Base-by-base conservation (phyloP, 1,284 basidiomycete genomes). In the Ustilago nuda region DNA sequence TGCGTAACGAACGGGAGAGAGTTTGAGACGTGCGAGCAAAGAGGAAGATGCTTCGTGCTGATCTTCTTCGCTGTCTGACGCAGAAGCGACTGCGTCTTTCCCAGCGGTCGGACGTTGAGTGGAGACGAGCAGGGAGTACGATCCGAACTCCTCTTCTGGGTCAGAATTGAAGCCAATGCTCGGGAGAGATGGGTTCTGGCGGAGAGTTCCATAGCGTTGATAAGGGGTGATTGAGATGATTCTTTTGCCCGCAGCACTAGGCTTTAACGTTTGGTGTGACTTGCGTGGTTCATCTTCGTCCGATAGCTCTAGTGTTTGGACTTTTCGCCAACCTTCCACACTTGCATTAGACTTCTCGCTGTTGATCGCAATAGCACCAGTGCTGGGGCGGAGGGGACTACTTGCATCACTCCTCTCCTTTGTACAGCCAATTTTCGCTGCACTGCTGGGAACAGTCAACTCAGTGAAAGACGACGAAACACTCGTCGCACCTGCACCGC, bases 141-240 rank as follows among this genome's bases (percentile, higher is more conserved):
- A 9, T 8, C 37, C 32, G 11, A 46, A 51, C 9, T 58, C 69
- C 8, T 74, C 72, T 2, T 75, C 72, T 13, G 43, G n/a, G 11
- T 66, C 61, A 12, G 62, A 60, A 19, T 32, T 39, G 15, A 13
- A 13, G 1, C 5, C 12, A 8, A 23, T 15, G 17, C 19, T 11
- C 8, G 43, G 43, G 17, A 41, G 35, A 1, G 60, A 51, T 7
- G 52, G 51, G 4, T 36, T 8, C 7, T 56, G 23, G 41, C 59
- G 66, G 12, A 70, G 52, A 1, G 56, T 56, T 4, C 71, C 75
- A 37, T 73, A 78, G 0, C 64, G 61, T 30, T 74, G 75, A 19
- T 78, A 78, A 1, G 75, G 71, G 1, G 61, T 66, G 36, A 78
- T 69, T n/a, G 67, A 62, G 58, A 78, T 67, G 2, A 61, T 33